A percentile compares a stretch with the other conserved stretches of the same genome.
Conservation (phyloP, 768 basidiomycete species). For the Agaricus subrufescens region DNA sequence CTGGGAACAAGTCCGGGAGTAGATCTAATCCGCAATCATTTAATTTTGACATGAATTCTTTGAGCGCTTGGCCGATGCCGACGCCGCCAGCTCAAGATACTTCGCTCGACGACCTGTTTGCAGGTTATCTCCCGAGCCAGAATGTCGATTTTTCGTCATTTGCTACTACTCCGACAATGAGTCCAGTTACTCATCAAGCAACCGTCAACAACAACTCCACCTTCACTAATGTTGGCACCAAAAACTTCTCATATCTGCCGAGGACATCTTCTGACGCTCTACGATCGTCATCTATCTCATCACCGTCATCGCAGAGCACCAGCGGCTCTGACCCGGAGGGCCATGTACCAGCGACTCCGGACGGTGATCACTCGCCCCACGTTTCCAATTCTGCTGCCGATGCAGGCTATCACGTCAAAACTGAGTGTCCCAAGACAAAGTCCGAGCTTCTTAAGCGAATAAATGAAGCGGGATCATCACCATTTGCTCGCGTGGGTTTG, state of each 20-base stretch:
- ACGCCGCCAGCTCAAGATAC: slow-evolving; percentile 27
- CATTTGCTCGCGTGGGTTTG: slow-evolving; percentile 41
- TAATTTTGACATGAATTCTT: slow-evolving; percentile 40
- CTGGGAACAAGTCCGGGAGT: neutral
- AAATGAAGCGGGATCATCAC: slow-evolving; percentile 49
- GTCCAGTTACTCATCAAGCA: slow-evolving; percentile 51
- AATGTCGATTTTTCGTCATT: slow-evolving; percentile 27
- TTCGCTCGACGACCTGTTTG: slow-evolving; percentile 44
- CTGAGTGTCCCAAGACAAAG: slow-evolving; percentile 19
- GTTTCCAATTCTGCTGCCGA: slow-evolving; percentile 14
- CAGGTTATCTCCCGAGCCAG: slow-evolving; percentile 27
- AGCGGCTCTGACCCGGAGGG: slow-evolving; percentile 27
- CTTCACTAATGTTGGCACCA: neutral
- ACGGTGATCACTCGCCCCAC: slow-evolving; percentile 16
- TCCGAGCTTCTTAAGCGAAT: slow-evolving; percentile 41
- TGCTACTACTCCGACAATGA: slow-evolving; percentile 34
- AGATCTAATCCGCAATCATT: slow-evolving; percentile 23
- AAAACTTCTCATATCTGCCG: slow-evolving; percentile 11
- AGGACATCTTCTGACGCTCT: slow-evolving; percentile 16
- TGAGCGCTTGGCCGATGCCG: slow-evolving; percentile 41
- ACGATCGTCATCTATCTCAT: slow-evolving; percentile 32
- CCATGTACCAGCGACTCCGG: slow-evolving; percentile 17
- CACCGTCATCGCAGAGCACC: slow-evolving; percentile 28
- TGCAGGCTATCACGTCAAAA: slow-evolving; percentile 10
- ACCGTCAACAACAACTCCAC: slow-evolving; percentile 20